Base-by-base conservation (phyloP, 208 protist genomes). In the Acanthamoeba lenticulata region DNA sequence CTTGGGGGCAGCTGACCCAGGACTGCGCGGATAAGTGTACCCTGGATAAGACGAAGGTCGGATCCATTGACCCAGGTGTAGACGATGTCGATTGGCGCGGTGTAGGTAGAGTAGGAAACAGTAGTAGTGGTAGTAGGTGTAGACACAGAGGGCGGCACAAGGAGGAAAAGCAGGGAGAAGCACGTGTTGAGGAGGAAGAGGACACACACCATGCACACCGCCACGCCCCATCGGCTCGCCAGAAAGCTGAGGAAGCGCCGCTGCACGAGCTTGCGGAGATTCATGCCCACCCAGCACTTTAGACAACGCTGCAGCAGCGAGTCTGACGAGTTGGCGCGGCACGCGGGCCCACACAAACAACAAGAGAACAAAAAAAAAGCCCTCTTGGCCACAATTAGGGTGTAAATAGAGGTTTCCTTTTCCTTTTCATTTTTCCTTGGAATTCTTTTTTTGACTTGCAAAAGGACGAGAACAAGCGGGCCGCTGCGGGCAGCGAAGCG, bases 1-100 rank as follows among this genome's bases (percentile, higher is more conserved):
- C n/a, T n/a, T n/a, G n/a, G n/a, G n/a, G n/a, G n/a, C n/a, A n/a
- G n/a, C n/a, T n/a, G 9, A 52, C 9, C 7, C 9, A 52, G n/a
- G 11, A 9, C 17, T 32, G 15, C 21, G 42, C 34, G 11, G 9
- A 36, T 15, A n/a, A 36, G 34, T 40, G 13, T 44, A 92, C 88
- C 88, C 79, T 49, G 27, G 0, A 55, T 0, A 24, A 93, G 97
- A 24, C 97, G 94, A 3, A 93, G 95, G 83, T 99, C 98, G 24
- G 81, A 97, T 27, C 98, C 98, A 95, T 99, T 99, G 24, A 99
- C 98, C 97, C 98, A 99, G 15, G 98, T 99, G 96, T 99, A 99
- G 17, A 99, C 96, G 44, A 99, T 95, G 90, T 99, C 98, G 65
- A 99, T 97, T 69, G 72, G 72, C 19, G 24, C 52, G 44, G 49